phyloP scores from a whole-genome alignment of 805 yeast genomes.

The Spathaspora arborariae region DNA sequence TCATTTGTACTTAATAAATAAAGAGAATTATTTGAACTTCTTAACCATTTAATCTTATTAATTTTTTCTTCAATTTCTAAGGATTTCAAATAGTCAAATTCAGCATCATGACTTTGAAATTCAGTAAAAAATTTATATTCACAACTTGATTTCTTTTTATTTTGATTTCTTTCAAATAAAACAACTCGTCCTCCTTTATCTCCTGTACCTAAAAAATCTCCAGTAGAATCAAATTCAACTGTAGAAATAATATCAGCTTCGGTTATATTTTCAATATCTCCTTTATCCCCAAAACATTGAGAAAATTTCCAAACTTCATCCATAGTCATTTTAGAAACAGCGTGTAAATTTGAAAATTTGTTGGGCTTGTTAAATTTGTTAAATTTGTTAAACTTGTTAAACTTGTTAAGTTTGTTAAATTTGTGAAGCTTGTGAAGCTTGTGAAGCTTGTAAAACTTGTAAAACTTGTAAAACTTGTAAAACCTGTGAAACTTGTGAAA shows the following conservation, averaged over 20 bases:
- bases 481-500: no score
- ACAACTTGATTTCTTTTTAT: conserved; percentile 59
- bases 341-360: not conserved
- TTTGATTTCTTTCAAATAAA: conserved; percentile 81
- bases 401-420: no score
- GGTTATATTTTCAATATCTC: conserved; percentile 90
- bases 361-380: no score
- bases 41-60: conserved; percentile 96
- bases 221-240: conserved; percentile 92
- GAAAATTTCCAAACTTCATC: conserved; percentile 74
- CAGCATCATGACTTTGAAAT: conserved; percentile 98
- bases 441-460: no score
- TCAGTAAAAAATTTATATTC: conserved; percentile 96
- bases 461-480: no score
- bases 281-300: conserved; percentile 98
- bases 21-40: conserved; percentile 83
- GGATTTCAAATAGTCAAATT: conserved; percentile 92
- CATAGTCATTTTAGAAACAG: conserved; percentile 9
- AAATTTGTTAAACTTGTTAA: no score
- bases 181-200: conserved; percentile 99
- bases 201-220: conserved; percentile 95
- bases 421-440: no score
- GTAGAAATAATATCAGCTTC: conserved; percentile 97
- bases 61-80: conserved; percentile 97
- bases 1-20: conserved; percentile 90